phyloP scores from a whole-genome alignment of 495 filamentous ascomycete genomes.

The Lasiosphaeria miniovina region DNA sequence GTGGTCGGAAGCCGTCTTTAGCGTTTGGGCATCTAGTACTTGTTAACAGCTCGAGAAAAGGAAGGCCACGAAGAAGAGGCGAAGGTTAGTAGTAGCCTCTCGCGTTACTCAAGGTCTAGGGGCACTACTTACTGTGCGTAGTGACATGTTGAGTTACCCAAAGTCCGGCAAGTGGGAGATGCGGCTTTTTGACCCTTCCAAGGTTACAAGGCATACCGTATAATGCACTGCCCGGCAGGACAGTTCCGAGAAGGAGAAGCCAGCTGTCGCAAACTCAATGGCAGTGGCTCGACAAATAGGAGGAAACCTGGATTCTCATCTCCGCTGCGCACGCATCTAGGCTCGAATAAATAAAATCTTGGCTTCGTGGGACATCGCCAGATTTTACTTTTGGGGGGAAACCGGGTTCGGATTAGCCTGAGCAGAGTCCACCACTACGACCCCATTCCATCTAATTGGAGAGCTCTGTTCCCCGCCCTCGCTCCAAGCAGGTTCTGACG shows the following conservation, averaged over 20 bases:
- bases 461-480: neutral
- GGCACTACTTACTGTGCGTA: too few relatives aligned
- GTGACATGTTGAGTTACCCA: too few relatives aligned
- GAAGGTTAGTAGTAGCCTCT: too few relatives aligned
- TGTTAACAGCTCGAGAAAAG: too few relatives aligned
- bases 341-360: too few relatives aligned
- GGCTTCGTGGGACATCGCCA: neutral
- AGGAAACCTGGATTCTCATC: too few relatives aligned
- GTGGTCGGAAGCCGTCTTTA: neutral
- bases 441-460: neutral
- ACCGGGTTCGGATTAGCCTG: neutral
- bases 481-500: constrained; percentile 7
- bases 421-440: neutral
- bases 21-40: too few relatives aligned
- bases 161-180: neutral
- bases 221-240: neutral
- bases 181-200: neutral
- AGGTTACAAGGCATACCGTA: neutral
- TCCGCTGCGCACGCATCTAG: too few relatives aligned
- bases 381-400: neutral
- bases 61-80: too few relatives aligned
- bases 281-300: neutral
- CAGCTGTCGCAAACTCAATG: neutral
- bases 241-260: neutral
- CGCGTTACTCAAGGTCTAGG: too few relatives aligned